Evolutionary conservation across 2,329 filamentous ascomycete species (phyloP).

Genomic region (Drechslerella dactyloides): DNA sequence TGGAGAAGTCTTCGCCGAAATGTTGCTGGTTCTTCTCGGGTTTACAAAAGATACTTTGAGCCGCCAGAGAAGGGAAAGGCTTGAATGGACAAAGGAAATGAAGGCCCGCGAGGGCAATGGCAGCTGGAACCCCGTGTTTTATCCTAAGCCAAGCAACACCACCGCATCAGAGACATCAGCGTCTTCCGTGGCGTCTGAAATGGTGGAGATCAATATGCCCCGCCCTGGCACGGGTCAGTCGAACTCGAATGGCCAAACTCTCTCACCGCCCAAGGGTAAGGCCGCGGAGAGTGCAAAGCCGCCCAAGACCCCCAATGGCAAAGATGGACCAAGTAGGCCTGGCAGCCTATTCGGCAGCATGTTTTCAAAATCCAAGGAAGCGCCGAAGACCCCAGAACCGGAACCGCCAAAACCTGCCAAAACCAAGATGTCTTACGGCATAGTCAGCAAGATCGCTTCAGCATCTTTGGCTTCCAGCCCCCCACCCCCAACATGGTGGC

Average conservation of each 20-base stretch:
- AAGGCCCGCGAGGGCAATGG: constrained; percentile 40
- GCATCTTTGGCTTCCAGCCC: constrained; percentile 9
- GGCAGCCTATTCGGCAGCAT: constrained; percentile 41
- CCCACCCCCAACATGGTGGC: constrained; percentile 40
- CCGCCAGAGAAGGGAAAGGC: constrained; percentile 42
- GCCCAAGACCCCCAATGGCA: constrained; percentile 9
- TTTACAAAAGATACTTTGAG: constrained; percentile 31
- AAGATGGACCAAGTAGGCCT: constrained; percentile 26
- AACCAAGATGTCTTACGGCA: constrained; percentile 43
- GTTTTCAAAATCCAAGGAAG: constrained; percentile 45
- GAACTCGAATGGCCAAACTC: constrained; percentile 26
- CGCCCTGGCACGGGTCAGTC: constrained; percentile 36
- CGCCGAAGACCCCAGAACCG: constrained; percentile 26
- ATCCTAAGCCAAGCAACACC: constrained; percentile 28
- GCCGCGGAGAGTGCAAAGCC: constrained; percentile 21
- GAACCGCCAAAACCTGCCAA: constrained; percentile 35
- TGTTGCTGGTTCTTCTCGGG: constrained; percentile 41
- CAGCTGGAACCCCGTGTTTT: constrained; percentile 42
- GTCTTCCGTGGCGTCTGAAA: constrained; percentile 35
- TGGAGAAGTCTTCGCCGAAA: constrained; percentile 31
- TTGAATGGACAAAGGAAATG: constrained; percentile 43
- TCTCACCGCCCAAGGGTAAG: constrained; percentile 8
- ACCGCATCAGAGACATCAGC: constrained; percentile 35
- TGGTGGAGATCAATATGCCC: constrained; percentile 44
- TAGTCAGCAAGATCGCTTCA: constrained; percentile 33